phyloP scores from a whole-genome alignment of 768 basidiomycete species.

The Tephrocybe sp. region DNA sequence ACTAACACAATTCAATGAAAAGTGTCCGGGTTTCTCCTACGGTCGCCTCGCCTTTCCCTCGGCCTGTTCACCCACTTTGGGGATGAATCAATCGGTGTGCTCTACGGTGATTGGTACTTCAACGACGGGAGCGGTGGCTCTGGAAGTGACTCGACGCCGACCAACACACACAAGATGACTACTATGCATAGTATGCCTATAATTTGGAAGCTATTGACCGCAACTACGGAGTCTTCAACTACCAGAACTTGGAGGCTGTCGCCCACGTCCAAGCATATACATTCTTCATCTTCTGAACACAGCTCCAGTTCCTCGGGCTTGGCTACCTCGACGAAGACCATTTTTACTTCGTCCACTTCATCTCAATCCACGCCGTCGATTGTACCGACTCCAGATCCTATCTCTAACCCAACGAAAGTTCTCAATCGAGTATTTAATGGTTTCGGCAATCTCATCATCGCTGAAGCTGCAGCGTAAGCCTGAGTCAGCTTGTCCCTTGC shows the following conservation, averaged over 20 bases:
- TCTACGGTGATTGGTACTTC: slow-evolving; percentile 50
- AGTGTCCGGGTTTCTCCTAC: slow-evolving; percentile 63
- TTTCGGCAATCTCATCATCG: slow-evolving; percentile 30
- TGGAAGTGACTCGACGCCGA: slow-evolving; percentile 4
- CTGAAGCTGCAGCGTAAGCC: slow-evolving; percentile 20
- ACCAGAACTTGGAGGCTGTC: slow-evolving; percentile 17
- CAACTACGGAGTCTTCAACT: slow-evolving; percentile 18
- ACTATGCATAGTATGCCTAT: slow-evolving; percentile 15
- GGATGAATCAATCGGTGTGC: slow-evolving; percentile 35
- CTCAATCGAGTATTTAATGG: slow-evolving; percentile 35
- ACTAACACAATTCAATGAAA: slow-evolving; percentile 12
- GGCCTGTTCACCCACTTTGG: slow-evolving; percentile 57
- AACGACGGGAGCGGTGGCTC: slow-evolving; percentile 25
- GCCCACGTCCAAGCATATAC: not conserved
- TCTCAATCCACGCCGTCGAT: slow-evolving; percentile 1
- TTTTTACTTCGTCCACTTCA: slow-evolving; percentile 1
- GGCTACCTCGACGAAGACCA: slow-evolving; percentile 18
- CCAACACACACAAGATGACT: slow-evolving; percentile 14
- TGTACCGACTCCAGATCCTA: slow-evolving; percentile 5
- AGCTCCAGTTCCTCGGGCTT: slow-evolving; percentile 21
- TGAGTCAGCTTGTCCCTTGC: not conserved
- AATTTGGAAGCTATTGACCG: slow-evolving; percentile 15
- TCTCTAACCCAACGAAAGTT: slow-evolving; percentile 25
- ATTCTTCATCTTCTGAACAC: slow-evolving; percentile 22
- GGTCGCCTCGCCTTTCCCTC: slow-evolving; percentile 53